A percentile compares a stretch with the other conserved stretches of the same genome.
Conservation (phyloP, 2,329 filamentous ascomycete species). For the Epichloe aotearoae region DNA sequence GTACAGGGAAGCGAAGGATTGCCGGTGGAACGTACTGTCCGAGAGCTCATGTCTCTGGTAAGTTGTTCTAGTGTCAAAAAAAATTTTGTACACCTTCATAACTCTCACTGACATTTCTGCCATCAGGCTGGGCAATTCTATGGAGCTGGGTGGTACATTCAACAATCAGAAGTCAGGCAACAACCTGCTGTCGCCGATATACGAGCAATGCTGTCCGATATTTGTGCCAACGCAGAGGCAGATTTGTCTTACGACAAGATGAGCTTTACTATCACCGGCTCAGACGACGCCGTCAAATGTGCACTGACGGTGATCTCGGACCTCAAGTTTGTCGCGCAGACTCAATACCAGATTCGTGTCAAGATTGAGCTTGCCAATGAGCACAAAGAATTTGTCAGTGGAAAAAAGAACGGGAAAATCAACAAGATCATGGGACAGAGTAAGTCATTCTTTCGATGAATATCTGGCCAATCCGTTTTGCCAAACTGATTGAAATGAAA, state of each 20-base stretch:
- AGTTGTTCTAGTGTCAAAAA: slow-evolving; percentile 19
- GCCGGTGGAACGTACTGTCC: slow-evolving; percentile 86
- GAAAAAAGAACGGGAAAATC: slow-evolving; percentile 99
- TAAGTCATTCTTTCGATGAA: slow-evolving; percentile 5
- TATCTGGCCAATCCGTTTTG: background rate
- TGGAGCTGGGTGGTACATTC: slow-evolving; percentile 90
- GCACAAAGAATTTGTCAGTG: slow-evolving; percentile 98
- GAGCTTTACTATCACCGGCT: slow-evolving; percentile 87
- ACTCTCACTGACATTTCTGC: background rate
- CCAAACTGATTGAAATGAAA: background rate
- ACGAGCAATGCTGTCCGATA: slow-evolving; percentile 82
- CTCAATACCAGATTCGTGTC: slow-evolving; percentile 85
- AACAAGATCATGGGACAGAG: slow-evolving; percentile 99
- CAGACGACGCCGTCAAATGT: slow-evolving; percentile 89
- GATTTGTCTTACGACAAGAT: slow-evolving; percentile 91
- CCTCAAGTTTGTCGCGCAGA: slow-evolving; percentile 74
- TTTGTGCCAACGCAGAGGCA: slow-evolving; percentile 90
- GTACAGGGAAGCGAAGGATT: slow-evolving; percentile 89
- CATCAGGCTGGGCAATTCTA: slow-evolving; percentile 87
- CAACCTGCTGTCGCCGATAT: slow-evolving; percentile 58
- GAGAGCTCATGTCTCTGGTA: slow-evolving; percentile 90
- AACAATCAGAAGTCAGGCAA: slow-evolving; percentile 55
- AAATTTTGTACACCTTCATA: background rate
- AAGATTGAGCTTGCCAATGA: slow-evolving; percentile 98
- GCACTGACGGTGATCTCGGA: slow-evolving; percentile 91